Base-by-base conservation (phyloP, 2,329 filamentous ascomycete species). In the Pyrenophora graminea region DNA sequence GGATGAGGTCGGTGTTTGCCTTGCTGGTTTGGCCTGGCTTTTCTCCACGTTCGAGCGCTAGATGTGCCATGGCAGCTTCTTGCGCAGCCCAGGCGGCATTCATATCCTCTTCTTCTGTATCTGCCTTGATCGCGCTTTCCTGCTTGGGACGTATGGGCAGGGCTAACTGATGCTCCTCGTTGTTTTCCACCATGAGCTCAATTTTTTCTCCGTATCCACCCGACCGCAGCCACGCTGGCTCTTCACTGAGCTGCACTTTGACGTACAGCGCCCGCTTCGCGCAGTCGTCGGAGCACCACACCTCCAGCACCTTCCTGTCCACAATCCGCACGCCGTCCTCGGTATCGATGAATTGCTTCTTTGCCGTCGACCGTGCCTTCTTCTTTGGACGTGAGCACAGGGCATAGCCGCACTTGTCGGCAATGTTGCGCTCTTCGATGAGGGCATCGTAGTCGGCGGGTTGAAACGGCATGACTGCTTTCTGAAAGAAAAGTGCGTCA, bases 361-460 rank as follows among this genome's bases (percentile, higher is more conserved):
- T 64, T 2, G 69, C 71, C 1, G 58, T 62, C 3, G 67, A 69
- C 13, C 85, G 86, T 1, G 80, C 82, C 9, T 78, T 76, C 13
- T 79, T 76, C 44, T 85, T 85, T n/a, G 84, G 80, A 13, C 80
- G 81, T 1, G 84, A 76, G 72, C 94, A 99, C 23, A 97, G 80
- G 0, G 83, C 80, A 70, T 97, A 97, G 1, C 91, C 94, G 75
- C 94, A 99, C 17, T 84, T 80, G 37, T 82, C 84, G 62, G 90
- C 87, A 59, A 90, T 88, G 71, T 96, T 95, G 65, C 94, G 89
- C 78, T 99, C 94, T 58, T 88, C 83, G 53, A 97, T 86, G 42
- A 97, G 79, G 58, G 90, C 88, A 68, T 96, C 91, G 77, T 95
- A 96, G 77, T 99, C 93, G 45, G 83, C 81, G 1, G 92, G 90